Conservation (phyloP, 257 asterid species). For the Ehretia macrophylla region DNA sequence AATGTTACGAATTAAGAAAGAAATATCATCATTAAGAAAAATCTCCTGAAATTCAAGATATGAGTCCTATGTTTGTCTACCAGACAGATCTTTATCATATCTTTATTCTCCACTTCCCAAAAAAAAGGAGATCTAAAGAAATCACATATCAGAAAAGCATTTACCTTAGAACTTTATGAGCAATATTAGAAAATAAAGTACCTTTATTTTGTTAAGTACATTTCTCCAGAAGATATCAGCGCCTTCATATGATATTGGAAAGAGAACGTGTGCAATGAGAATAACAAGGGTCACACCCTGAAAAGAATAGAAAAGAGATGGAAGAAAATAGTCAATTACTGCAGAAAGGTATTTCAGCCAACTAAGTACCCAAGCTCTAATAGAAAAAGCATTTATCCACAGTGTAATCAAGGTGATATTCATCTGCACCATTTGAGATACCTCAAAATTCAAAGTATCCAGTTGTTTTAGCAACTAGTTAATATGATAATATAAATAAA, state of each 20-base stretch:
- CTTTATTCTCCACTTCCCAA: too few species aligned
- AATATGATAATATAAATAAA: too few species aligned
- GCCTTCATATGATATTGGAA: constrained; percentile 85
- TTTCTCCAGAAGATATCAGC: constrained; percentile 61
- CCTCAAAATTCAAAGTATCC: too few species aligned
- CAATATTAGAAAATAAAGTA: constrained; percentile 23
- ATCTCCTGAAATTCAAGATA: too few species aligned
- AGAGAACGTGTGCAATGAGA: constrained; percentile 63
- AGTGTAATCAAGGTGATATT: not conserved
- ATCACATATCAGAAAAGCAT: too few species aligned
- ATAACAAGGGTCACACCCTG: constrained; percentile 70
- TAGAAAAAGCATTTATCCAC: not conserved
- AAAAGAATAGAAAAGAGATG: constrained; percentile 19
- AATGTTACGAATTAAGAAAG: too few species aligned
- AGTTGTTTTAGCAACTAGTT: too few species aligned
- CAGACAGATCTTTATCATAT: too few species aligned
- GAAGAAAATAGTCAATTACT: constrained; percentile 12
- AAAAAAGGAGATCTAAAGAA: too few species aligned
- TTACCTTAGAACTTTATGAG: not conserved
- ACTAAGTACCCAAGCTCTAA: not conserved
- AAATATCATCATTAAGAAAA: too few species aligned
- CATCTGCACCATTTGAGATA: not conserved
- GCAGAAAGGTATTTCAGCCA: not conserved
- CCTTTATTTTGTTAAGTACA: constrained; percentile 69
- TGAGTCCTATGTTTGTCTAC: too few species aligned